These are phyloP conservation scores for Hibiscus syriacus DNA, from an alignment of 345 rosid genomes.

Conservation along the genomic window DNA sequence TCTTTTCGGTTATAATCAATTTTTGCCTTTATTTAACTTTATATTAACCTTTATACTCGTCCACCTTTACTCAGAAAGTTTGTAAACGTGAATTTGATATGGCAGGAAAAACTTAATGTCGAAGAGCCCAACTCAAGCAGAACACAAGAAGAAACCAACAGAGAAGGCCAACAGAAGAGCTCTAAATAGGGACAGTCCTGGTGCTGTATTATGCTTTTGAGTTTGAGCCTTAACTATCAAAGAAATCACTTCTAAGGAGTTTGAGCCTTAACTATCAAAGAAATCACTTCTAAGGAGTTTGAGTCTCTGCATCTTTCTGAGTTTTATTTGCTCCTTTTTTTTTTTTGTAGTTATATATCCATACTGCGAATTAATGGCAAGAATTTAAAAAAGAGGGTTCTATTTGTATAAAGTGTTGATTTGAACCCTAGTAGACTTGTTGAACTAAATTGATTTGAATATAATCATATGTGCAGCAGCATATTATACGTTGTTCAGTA, in stretches of 20 bases:
- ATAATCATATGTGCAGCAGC: no score
- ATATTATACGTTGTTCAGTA: no score
- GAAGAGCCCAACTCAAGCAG: slow-evolving; percentile 30
- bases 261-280: neutral
- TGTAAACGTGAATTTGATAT: slow-evolving; percentile 6
- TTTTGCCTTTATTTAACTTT: no score
- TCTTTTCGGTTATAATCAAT: no score
- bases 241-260: neutral
- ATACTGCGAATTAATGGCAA: neutral
- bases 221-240: neutral
- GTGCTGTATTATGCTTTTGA: neutral
- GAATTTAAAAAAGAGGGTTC: slow-evolving; percentile 5
- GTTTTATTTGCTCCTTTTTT: neutral
- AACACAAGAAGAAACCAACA: slow-evolving; percentile 11
- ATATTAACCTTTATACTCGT: no score
- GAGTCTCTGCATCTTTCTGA: neutral
- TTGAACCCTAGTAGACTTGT: slow-evolving; percentile 6
- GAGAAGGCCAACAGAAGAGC: neutral
- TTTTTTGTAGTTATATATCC: neutral
- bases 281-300: neutral
- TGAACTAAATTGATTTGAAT: neutral
- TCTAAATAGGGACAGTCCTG: neutral
- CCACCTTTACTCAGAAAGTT: no score
- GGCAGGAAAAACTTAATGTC: slow-evolving; percentile 30
- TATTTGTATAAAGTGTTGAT: slow-evolving; percentile 5